phyloP scores from a whole-genome alignment of 2,329 filamentous ascomycete species.

The Lecanoromycetidae sp. region DNA sequence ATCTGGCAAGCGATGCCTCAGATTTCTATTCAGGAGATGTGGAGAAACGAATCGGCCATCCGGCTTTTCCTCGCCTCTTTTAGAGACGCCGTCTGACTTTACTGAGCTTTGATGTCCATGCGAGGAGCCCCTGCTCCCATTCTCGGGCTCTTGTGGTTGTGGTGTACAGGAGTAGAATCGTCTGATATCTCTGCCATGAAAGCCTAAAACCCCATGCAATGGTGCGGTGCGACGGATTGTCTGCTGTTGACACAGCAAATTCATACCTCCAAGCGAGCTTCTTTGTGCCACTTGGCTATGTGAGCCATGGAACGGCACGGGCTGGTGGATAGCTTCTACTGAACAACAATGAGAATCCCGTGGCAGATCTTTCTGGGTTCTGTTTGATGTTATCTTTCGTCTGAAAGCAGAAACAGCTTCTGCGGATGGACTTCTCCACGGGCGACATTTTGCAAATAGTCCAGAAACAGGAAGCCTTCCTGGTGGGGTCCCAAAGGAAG shows the following conservation, averaged over 20 bases:
- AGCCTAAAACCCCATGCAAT: not conserved
- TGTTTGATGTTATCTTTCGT: too few species aligned
- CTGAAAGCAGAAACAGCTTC: too few species aligned
- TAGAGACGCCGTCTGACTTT: too few species aligned
- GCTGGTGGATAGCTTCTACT: too few species aligned
- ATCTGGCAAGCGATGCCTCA: constrained; percentile 53
- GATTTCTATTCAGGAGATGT: constrained; percentile 32
- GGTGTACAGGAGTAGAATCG: not conserved
- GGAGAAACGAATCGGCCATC: too few species aligned
- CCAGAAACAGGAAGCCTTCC: not conserved
- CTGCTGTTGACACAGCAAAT: not conserved
- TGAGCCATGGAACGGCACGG: too few species aligned
- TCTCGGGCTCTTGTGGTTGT: not conserved
- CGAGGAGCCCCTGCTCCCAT: not conserved
- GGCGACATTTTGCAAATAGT: not conserved
- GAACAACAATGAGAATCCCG: too few species aligned
- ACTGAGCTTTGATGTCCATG: too few species aligned
- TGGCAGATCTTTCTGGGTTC: too few species aligned
- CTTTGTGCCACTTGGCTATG: not conserved
- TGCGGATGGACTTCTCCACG: not conserved
- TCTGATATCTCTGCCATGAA: not conserved
- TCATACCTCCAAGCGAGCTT: not conserved
- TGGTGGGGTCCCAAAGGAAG: not conserved
- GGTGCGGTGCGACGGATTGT: not conserved
- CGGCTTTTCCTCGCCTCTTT: too few species aligned